phyloP scores from a whole-genome alignment of 2,329 filamentous ascomycete species.

The Claviceps citrina region DNA sequence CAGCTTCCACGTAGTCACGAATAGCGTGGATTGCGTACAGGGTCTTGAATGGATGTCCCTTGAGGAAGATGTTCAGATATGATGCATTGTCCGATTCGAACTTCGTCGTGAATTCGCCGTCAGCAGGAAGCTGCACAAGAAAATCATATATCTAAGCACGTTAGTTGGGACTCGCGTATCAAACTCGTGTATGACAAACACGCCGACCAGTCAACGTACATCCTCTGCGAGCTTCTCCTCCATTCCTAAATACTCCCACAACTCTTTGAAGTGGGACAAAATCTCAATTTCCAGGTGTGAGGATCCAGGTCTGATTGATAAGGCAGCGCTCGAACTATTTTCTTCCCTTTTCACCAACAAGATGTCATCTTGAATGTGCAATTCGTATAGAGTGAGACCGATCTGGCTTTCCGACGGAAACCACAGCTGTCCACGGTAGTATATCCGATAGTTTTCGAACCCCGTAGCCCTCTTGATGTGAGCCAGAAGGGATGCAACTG shows the following conservation, averaged over 20 bases:
- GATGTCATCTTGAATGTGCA: slow-evolving; percentile 49
- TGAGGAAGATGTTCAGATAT: slow-evolving; percentile 49
- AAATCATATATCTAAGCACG: slow-evolving; percentile 48
- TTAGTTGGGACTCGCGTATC: slow-evolving; percentile 8
- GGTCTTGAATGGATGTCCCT: slow-evolving; percentile 53
- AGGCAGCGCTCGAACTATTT: slow-evolving; percentile 25
- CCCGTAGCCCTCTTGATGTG: slow-evolving; percentile 54
- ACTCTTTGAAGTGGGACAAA: slow-evolving; percentile 63
- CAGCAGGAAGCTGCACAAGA: slow-evolving; percentile 52
- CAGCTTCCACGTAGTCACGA: slow-evolving; percentile 39
- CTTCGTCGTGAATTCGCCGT: slow-evolving; percentile 43
- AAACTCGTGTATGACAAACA: neutral
- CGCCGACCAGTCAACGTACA: slow-evolving; percentile 26
- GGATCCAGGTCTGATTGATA: slow-evolving; percentile 33
- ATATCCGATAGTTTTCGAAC: slow-evolving; percentile 61
- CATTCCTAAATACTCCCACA: slow-evolving; percentile 69
- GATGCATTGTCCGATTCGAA: slow-evolving; percentile 39
- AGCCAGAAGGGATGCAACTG: slow-evolving; percentile 51
- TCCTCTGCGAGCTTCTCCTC: slow-evolving; percentile 53
- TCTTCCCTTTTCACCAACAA: slow-evolving; percentile 49
- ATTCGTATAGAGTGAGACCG: slow-evolving; percentile 48
- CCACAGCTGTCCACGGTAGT: slow-evolving; percentile 52
- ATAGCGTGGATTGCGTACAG: slow-evolving; percentile 59
- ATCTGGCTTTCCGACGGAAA: slow-evolving; percentile 43
- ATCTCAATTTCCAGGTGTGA: slow-evolving; percentile 63